Evolutionary conservation across 331 rosid genomes (phyloP), one percentile per base, ranked within the genome.

Genomic region (Malus hybrid): DNA sequence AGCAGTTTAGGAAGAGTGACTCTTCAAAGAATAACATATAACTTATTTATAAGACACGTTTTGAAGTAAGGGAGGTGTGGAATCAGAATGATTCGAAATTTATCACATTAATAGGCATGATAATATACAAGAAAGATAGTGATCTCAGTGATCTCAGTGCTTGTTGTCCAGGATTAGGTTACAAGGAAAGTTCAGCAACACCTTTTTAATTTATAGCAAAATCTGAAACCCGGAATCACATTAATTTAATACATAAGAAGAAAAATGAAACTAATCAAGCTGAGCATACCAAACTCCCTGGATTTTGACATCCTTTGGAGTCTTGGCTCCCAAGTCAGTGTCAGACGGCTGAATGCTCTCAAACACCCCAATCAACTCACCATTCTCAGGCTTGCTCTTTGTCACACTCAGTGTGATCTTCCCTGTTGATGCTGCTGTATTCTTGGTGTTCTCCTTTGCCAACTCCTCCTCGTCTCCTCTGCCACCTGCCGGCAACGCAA

Each of bases 401-500:
- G 92, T 87, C n/a, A 92, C 97, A 71, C 97, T 86, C 65, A 92
- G 67, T 3, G 94, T 88, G 76, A 92, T 92, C 72, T 88, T 88
- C 59, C 97, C 97, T 5, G 64, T 87, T 2, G 96, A 92, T 3
- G 97, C 85, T 1, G 91, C 20, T 32, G 84, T 59, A 59, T 87
- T 90, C 72, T 92, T 92, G 72, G 36, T 70, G 79, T 92, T 92
- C 61, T 92, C 97, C 85, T 92, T 92, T 0, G 83, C 81, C 33
- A 92, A 89, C 63, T 92, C 97, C 75, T 92, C 97, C 75, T 94
- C 99, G 12, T 94, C 99, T 46, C 99, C 99, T 81, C 99, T 90
- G 6, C 99, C 99, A 12, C 97, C 97, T 5, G 99, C 99, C 0
- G 97, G 99, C 84, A 95, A 76, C 2, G 97, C 99, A 2, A 92